Evolutionary conservation across 2,329 filamentous ascomycete species (phyloP).

Genomic region (Aspergillus chevalieri): DNA sequence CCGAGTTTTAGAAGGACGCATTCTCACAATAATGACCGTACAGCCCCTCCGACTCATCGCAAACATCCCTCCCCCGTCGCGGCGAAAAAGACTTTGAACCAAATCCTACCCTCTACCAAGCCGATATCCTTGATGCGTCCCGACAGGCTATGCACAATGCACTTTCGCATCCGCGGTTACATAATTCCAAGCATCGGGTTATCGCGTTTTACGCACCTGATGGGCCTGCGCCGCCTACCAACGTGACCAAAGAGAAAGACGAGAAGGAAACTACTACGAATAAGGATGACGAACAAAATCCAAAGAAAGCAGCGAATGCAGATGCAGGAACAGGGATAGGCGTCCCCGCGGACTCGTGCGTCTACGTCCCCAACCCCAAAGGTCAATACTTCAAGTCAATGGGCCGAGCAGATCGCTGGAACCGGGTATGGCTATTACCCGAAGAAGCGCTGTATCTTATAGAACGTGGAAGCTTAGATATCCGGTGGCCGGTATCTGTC

Average conservation of each 20-base stretch:
- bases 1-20: constrained; percentile 28
- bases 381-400: constrained; percentile 70
- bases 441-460: constrained; percentile 88
- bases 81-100: constrained; percentile 97
- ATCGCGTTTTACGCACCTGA: constrained; percentile 70
- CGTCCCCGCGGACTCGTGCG: constrained; percentile 37
- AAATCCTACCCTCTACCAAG: constrained; percentile 78
- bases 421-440: constrained; percentile 74
- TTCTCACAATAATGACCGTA: constrained; percentile 1
- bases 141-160: constrained; percentile 85
- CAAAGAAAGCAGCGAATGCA: not conserved
- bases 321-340: constrained; percentile 9
- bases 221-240: constrained; percentile 23
- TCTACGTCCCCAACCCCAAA: constrained; percentile 64
- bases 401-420: constrained; percentile 60
- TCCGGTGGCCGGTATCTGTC: constrained; percentile 66
- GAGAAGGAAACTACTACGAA: constrained; percentile 10
- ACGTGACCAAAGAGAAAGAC: constrained; percentile 10
- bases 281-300: constrained; percentile 1
- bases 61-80: constrained; percentile 65
- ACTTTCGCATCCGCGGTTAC: constrained; percentile 67
- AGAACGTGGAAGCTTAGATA: constrained; percentile 78
- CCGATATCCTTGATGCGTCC: constrained; percentile 69
- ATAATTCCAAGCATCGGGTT: constrained; percentile 60
- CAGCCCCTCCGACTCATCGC: constrained; percentile 28